These are phyloP conservation scores for Aspergillus proliferans DNA, from an alignment of 2,329 filamentous ascomycete genomes.

Conservation along the genomic window DNA sequence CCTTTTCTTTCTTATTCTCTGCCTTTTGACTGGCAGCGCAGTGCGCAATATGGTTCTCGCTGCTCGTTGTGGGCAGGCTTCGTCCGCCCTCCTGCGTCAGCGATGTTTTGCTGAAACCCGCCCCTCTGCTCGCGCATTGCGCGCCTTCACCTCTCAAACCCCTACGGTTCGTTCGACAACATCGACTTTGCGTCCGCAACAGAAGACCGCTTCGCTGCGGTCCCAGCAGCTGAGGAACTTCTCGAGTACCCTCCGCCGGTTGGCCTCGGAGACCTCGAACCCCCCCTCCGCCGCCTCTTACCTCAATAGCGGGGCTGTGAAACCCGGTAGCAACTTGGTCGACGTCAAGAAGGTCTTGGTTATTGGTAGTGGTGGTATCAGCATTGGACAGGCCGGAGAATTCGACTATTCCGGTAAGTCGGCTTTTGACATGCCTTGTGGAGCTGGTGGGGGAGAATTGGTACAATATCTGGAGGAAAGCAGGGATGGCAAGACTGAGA, in stretches of 20 bases:
- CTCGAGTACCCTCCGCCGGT: constrained; percentile 33
- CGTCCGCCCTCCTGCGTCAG: constrained; percentile 36
- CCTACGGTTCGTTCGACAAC: constrained; percentile 23
- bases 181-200: constrained; percentile 30
- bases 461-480: background rate
- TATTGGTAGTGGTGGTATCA: constrained; percentile 89
- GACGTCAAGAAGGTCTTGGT: constrained; percentile 96
- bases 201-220: constrained; percentile 31
- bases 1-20: constrained; percentile 5
- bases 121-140: constrained; percentile 29
- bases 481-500: background rate
- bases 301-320: constrained; percentile 78
- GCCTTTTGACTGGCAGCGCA: constrained; percentile 13
- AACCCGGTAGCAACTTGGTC: constrained; percentile 67
- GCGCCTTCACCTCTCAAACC: constrained; percentile 33
- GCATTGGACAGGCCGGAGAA: constrained; percentile 95
- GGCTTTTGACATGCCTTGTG: background rate
- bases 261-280: constrained; percentile 50
- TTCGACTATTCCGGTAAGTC: constrained; percentile 94
- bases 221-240: constrained; percentile 40
- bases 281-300: constrained; percentile 81
- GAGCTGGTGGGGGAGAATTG: background rate
- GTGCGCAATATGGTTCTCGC: constrained; percentile 42
- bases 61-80: constrained; percentile 40
- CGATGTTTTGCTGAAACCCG: constrained; percentile 35